Evolutionary conservation across 768 basidiomycete species (phyloP), one percentile per base, ranked within the genome.

Genomic region (Phlebiopsis gigantea): DNA sequence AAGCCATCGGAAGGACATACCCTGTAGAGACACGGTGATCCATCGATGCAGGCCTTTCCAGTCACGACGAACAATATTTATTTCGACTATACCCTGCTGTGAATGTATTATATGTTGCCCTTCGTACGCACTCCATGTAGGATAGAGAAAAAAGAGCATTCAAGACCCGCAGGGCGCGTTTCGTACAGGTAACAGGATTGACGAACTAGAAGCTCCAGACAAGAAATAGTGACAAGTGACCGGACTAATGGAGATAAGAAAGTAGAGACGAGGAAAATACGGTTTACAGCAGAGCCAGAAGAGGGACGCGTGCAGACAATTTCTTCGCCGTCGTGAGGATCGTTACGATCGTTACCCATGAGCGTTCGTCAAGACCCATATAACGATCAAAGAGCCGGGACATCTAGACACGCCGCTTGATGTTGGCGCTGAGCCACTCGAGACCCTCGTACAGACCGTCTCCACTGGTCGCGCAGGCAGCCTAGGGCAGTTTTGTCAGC

Each of bases 361-460:
- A 63, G 72, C 17, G 34, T 39, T 39, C 34, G 34, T 39, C 12
- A 39, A 39, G 17, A 39, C 34, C 17, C 34, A 39, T 39, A 39
- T 39, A 39, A 39, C 34, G 76, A 74, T 71, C 68, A 64, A 68
- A 69, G 69, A 58, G 65, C 62, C 63, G 29, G 34, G 56, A 67
- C 57, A 19, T 59, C 84, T 83, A 90, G 75, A 78, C 77, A 72
- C 87, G 86, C 71, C 87, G 85, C 77, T 90, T 90, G 77, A 93
- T 88, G 80, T 93, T 93, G 63, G 83, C 81, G 64, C 87, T 90
- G 82, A 93, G 76, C 96, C 94, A 98, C 77, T 98, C 95, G 65
- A 97, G 80, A 73, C 96, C 96, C 77, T 98, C 96, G 72, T 98
- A 98, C 57, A 98, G 80, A 77, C 97, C 97, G 71, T 98, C 97